Percentiles rank a stretch among this genome's conserved stretches.
These are phyloP conservation scores for Rauvolfia tetraphylla DNA, from an alignment of 257 asterid species.

Conservation along the genomic window DNA sequence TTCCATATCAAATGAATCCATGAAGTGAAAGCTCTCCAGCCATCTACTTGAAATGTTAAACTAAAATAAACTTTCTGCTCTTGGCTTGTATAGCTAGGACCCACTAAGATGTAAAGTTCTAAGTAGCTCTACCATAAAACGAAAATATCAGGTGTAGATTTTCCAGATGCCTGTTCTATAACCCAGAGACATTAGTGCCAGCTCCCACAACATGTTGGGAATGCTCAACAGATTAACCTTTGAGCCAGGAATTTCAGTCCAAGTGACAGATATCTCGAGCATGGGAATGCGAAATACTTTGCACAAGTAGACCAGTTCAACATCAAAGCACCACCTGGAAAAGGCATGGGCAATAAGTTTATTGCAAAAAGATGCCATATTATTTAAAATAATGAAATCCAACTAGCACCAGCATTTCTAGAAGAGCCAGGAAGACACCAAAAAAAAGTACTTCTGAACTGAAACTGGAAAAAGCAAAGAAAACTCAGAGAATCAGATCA, in stretches of 20 bases:
- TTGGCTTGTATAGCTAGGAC: neutral
- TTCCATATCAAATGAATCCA: neutral
- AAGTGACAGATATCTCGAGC: constrained; percentile 78
- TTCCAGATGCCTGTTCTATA: constrained; percentile 88
- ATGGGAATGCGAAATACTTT: constrained; percentile 61
- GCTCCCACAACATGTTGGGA: constrained; percentile 96
- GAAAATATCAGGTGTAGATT: constrained; percentile 42
- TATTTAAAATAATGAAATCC: neutral
- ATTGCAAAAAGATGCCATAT: neutral
- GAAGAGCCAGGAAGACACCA: neutral
- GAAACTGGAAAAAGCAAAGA: neutral
- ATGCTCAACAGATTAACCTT: constrained; percentile 82
- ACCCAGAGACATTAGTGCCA: constrained; percentile 90
- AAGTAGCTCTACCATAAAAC: neutral
- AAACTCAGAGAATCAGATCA: neutral
- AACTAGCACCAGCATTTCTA: neutral
- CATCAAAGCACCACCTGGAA: constrained; percentile 96
- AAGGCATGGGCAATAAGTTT: neutral
- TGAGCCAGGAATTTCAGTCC: constrained; percentile 94
- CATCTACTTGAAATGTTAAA: neutral
- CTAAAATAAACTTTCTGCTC: neutral
- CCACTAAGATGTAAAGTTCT: neutral
- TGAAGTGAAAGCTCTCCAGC: neutral
- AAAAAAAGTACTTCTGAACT: neutral
- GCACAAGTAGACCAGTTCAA: constrained; percentile 85